Percentiles rank a stretch among this genome's conserved stretches.
Conservation (phyloP, 495 filamentous ascomycete genomes). For the Hypomontagnella submonticulosa region DNA sequence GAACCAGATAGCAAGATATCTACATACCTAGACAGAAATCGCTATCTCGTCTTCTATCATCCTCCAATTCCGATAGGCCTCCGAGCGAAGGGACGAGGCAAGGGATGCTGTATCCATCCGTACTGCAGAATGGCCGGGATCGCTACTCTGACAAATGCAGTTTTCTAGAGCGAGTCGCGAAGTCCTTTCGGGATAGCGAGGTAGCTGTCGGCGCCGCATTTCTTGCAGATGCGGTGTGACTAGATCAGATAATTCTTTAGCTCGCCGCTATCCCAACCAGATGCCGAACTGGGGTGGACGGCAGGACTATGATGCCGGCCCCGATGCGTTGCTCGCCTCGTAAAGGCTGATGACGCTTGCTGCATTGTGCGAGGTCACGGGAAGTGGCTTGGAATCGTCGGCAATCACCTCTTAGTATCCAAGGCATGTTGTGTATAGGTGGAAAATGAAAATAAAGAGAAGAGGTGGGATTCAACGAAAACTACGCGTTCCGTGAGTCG, state of each 20-base stretch:
- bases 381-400: conserved; percentile 23
- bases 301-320: conserved; percentile 20
- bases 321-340: conserved; percentile 26
- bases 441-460: conserved; percentile 22
- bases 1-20: conserved; percentile 23
- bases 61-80: conserved; percentile 35
- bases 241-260: conserved; percentile 39
- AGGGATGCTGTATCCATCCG: conserved; percentile 30
- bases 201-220: conserved; percentile 29
- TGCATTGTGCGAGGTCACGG: conserved; percentile 25
- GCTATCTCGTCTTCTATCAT: conserved; percentile 8
- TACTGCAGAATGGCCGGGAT: conserved; percentile 29
- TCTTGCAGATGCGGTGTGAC: conserved; percentile 40
- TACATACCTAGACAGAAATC: conserved; percentile 20
- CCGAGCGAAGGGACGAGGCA: conserved; percentile 20
- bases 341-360: conserved; percentile 23
- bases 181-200: conserved; percentile 23
- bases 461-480: conserved; percentile 30
- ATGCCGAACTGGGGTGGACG: conserved; percentile 17
- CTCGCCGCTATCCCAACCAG: conserved; percentile 13
- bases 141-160: conserved; percentile 24
- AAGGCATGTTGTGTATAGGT: conserved; percentile 14
- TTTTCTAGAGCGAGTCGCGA: conserved; percentile 19
- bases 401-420: conserved; percentile 6
- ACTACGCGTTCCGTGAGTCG: conserved; percentile 12